phyloP scores from a whole-genome alignment of 345 rosid species.

The Euphorbia lathyris region DNA sequence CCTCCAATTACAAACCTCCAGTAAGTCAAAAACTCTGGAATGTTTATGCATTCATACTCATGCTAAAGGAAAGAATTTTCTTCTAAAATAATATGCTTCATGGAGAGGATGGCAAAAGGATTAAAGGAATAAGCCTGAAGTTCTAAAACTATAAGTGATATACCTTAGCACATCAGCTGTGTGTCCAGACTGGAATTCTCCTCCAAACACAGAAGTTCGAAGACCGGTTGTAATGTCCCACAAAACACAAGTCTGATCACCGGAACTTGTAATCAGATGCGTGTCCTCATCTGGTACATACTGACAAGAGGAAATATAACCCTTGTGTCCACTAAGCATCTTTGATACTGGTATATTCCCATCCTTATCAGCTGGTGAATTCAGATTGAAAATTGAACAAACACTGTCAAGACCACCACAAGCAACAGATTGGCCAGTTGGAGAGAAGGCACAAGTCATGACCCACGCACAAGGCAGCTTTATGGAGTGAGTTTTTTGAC shows the following conservation, averaged over 20 bases:
- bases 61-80: not conserved
- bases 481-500: constrained; percentile 96
- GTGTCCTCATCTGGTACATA: constrained; percentile 88
- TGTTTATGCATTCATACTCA: not conserved
- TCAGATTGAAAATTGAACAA: constrained; percentile 90
- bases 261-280: constrained; percentile 83
- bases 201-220: constrained; percentile 91
- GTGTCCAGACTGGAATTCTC: constrained; percentile 97
- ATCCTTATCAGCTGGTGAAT: constrained; percentile 76
- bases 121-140: constrained; percentile 1
- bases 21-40: not conserved
- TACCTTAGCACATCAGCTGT: constrained; percentile 93
- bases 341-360: constrained; percentile 68
- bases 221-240: constrained; percentile 98
- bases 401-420: constrained; percentile 96
- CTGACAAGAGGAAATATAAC: constrained; percentile 91
- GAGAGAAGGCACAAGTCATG: constrained; percentile 98
- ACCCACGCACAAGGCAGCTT: constrained; percentile 98
- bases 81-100: not conserved
- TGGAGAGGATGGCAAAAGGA: constrained; percentile 1
- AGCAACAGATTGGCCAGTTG: constrained; percentile 89
- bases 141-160: constrained; percentile 9
- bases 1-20: not conserved
- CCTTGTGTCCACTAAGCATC: constrained; percentile 88
- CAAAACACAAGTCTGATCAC: constrained; percentile 86